phyloP scores from a whole-genome alignment of 2,329 filamentous ascomycete genomes.

The Cryphonectria radicalis region DNA sequence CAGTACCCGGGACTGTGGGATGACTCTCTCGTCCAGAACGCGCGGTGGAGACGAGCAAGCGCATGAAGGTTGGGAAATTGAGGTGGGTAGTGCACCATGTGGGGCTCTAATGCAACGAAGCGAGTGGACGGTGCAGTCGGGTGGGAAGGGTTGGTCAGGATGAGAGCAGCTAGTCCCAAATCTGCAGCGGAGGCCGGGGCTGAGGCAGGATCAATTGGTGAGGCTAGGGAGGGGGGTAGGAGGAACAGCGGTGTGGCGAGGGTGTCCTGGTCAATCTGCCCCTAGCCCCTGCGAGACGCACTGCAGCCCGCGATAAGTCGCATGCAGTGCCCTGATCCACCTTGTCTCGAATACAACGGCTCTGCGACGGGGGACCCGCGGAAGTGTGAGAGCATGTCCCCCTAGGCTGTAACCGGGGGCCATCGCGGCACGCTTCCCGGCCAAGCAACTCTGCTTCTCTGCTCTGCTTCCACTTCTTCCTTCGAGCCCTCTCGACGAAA shows the following conservation, averaged over 20 bases:
- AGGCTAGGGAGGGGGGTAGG: not conserved
- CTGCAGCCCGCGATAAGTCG: conserved; percentile 19
- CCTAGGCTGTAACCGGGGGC: conserved; percentile 28
- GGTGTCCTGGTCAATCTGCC: conserved; percentile 19
- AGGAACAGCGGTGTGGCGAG: conserved; percentile 24
- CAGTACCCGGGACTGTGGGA: conserved; percentile 10
- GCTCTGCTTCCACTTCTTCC: not conserved
- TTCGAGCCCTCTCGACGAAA: not conserved
- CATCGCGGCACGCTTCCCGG: conserved; percentile 25
- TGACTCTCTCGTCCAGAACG: conserved; percentile 3
- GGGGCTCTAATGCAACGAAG: conserved; percentile 11
- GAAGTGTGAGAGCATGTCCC: conserved; percentile 23
- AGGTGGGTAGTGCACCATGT: conserved; percentile 16
- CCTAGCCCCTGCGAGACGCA: conserved; percentile 6
- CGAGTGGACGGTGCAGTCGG: conserved; percentile 15
- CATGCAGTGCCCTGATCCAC: conserved; percentile 16
- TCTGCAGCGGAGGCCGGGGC: conserved; percentile 14
- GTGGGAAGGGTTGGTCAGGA: conserved; percentile 1
- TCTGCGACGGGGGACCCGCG: conserved; percentile 27
- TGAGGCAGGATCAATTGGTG: conserved; percentile 12
- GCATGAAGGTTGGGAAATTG: conserved; percentile 23
- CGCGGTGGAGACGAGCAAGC: conserved; percentile 14
- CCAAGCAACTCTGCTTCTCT: conserved; percentile 8
- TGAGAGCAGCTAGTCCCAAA: conserved; percentile 18
- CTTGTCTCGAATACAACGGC: conserved; percentile 29